Evolutionary conservation across 2,329 filamentous ascomycete species (phyloP).

Genomic region (Thelonectria olida): DNA sequence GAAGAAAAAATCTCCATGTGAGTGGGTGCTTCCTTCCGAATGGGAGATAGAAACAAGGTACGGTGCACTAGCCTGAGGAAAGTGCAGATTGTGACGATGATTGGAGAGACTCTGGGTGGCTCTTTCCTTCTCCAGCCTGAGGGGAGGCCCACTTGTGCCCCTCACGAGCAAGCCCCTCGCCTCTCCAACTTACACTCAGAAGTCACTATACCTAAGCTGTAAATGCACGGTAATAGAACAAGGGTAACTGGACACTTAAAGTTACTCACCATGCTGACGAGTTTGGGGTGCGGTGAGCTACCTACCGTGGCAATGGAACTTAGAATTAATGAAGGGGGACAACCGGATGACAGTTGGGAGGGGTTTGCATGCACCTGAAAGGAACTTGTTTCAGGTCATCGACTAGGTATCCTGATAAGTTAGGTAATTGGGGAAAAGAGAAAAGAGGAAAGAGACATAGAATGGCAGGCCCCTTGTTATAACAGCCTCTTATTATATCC

Average conservation of each 20-base stretch:
- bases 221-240: too few species aligned
- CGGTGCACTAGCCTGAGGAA: background rate
- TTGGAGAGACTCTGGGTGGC: conserved; percentile 7
- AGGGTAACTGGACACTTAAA: too few species aligned
- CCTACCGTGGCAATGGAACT: background rate
- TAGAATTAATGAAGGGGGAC: background rate
- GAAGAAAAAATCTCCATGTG: conserved; percentile 8
- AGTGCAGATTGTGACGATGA: background rate
- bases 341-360: background rate
- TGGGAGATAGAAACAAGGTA: background rate
- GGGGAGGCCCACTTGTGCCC: conserved; percentile 9
- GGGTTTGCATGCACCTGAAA: background rate
- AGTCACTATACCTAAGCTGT: too few species aligned
- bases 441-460: background rate
- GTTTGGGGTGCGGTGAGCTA: too few species aligned
- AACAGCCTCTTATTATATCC: background rate
- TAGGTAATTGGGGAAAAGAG: background rate
- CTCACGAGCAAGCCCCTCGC: too few species aligned
- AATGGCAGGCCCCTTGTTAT: background rate
- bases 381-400: conserved; percentile 4
- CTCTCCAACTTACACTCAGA: too few species aligned
- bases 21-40: conserved; percentile 7
- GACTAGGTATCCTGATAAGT: too few species aligned
- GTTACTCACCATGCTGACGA: background rate
- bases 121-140: conserved; percentile 4